Conservation (phyloP, 805 yeast genomes). For the Nakazawaea ernobii region DNA sequence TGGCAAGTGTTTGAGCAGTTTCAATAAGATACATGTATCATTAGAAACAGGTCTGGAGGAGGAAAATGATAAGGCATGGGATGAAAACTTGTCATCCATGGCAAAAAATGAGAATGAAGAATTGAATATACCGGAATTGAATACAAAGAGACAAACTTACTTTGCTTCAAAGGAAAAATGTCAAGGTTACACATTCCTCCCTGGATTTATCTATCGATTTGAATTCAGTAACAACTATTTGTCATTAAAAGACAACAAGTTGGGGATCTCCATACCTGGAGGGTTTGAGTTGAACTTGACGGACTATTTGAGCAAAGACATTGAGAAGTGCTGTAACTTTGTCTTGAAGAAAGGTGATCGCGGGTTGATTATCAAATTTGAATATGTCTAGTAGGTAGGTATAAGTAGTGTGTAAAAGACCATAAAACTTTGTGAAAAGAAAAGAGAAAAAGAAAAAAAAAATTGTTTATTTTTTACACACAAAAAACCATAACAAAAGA, state of each 20-base stretch:
- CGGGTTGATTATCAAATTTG: slow-evolving; percentile 8
- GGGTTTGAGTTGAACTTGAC: slow-evolving; percentile 13
- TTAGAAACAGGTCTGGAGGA: slow-evolving; percentile 11
- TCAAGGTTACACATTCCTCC: slow-evolving; percentile 31
- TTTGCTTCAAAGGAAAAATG: slow-evolving; percentile 36
- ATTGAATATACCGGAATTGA: slow-evolving; percentile 25
- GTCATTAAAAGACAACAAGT: slow-evolving; percentile 11
- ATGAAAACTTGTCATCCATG: slow-evolving; percentile 16
- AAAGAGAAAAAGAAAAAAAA: neutral
- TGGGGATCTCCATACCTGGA: slow-evolving; percentile 11
- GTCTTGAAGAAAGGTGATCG: slow-evolving; percentile 8
- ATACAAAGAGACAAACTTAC: slow-evolving; percentile 35
- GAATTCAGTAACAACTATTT: slow-evolving; percentile 11
- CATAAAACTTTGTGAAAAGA: too few relatives aligned
- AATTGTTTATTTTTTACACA: neutral
- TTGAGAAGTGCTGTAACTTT: slow-evolving; percentile 5
- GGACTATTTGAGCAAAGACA: slow-evolving; percentile 8
- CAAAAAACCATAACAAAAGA: neutral
- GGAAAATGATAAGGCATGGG: slow-evolving; percentile 13
- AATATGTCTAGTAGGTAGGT: slow-evolving; percentile 1
- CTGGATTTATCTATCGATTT: slow-evolving; percentile 9
- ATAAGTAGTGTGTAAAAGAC: neutral
- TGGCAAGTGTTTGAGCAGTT: slow-evolving; percentile 54
- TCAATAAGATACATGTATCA: slow-evolving; percentile 39
- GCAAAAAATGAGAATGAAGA: slow-evolving; percentile 16